phyloP scores from a whole-genome alignment of 306 rosid species.

The Vigna mungo region DNA sequence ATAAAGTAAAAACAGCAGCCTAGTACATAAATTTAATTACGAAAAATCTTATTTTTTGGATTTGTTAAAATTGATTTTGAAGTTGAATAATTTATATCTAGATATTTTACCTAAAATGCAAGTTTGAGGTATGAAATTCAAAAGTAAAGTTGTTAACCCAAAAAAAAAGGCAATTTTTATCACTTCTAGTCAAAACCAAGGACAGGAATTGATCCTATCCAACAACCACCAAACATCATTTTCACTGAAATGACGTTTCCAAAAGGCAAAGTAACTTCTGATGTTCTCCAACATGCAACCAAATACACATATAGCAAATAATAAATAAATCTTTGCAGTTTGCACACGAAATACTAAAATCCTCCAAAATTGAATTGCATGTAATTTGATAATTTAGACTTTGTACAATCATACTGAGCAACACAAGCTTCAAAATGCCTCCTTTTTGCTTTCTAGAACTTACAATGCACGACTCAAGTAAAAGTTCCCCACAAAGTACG shows the following conservation, averaged over 20 bases:
- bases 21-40: neutral
- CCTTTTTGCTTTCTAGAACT: constrained; percentile 13
- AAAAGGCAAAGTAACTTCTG: neutral
- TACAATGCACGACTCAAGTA: neutral
- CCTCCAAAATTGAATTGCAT: constrained; percentile 18
- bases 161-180: neutral
- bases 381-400: neutral
- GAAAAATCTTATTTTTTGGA: neutral
- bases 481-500: neutral
- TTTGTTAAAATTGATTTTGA: neutral
- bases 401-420: constrained; percentile 12
- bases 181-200: neutral
- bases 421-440: constrained; percentile 19
- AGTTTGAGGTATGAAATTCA: neutral
- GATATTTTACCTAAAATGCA: neutral
- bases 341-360: constrained; percentile 9
- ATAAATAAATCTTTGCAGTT: constrained; percentile 1
- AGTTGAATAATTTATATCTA: neutral
- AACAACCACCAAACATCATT: neutral
- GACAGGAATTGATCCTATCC: neutral
- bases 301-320: constrained; percentile 17
- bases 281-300: neutral
- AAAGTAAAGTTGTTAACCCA: neutral
- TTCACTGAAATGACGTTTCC: neutral
- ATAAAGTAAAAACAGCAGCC: constrained; percentile 27